A percentile compares a stretch with the other conserved stretches of the same genome.
Evolutionary conservation across 164 flowering plant genomes (phyloP).

Genomic region (Chimonanthus salicifolius): DNA sequence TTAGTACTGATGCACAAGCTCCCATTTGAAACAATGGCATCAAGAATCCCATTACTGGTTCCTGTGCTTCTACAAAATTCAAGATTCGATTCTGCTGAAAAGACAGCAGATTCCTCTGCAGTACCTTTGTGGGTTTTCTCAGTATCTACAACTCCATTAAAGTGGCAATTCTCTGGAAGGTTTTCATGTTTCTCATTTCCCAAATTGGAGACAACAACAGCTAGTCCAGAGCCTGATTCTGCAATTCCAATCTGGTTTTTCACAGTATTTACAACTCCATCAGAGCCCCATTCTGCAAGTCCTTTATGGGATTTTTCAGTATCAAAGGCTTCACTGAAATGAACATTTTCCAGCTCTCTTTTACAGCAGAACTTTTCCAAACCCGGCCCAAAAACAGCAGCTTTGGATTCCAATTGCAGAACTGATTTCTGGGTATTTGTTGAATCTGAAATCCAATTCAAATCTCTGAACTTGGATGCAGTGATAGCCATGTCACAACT

Average conservation of each 20-base stretch:
- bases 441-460: neutral
- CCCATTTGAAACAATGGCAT: neutral
- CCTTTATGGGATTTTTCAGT: neutral
- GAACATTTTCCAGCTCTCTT: neutral
- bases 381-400: conserved; percentile 1
- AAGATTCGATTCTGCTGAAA: neutral
- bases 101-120: neutral
- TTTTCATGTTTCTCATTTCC: neutral
- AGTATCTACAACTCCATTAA: neutral
- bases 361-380: neutral
- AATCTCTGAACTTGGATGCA: no score
- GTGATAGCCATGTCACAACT: no score
- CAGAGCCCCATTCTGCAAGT: neutral
- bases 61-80: neutral
- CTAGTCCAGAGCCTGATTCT: neutral
- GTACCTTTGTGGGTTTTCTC: neutral
- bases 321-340: neutral
- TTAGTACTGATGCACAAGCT: neutral
- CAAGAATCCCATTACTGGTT: neutral
- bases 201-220: neutral
- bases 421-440: neutral
- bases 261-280: neutral
- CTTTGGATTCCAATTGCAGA: neutral
- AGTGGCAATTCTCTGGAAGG: neutral
- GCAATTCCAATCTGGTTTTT: neutral